Conservation (phyloP, 2,329 filamentous ascomycete genomes). For the Elsinoe batatas region DNA sequence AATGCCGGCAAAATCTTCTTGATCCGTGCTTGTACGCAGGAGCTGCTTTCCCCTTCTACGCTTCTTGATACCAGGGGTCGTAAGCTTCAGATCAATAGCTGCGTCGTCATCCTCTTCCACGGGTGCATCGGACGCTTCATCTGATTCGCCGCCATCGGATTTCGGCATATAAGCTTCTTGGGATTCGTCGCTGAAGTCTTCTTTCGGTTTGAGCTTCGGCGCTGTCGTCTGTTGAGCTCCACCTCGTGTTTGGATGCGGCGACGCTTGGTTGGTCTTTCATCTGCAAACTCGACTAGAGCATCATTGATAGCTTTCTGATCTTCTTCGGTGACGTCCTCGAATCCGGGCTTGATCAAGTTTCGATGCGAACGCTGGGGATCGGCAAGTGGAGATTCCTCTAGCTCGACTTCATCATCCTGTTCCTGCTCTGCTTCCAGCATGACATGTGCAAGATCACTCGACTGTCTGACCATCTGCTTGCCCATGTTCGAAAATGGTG, state of each 20-base stretch:
- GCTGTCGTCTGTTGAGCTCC: slow-evolving; percentile 16
- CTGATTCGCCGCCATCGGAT: slow-evolving; percentile 31
- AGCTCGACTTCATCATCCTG: slow-evolving; percentile 39
- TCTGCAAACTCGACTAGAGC: slow-evolving; percentile 25
- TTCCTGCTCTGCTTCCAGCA: slow-evolving; percentile 75
- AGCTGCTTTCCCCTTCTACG: slow-evolving; percentile 26
- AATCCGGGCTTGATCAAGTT: slow-evolving; percentile 42
- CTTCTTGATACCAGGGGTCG: slow-evolving; percentile 31
- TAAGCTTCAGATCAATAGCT: slow-evolving; percentile 25
- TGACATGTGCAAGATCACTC: slow-evolving; percentile 63
- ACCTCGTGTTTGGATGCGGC: slow-evolving; percentile 26
- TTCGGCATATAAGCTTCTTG: slow-evolving; percentile 35
- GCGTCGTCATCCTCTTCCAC: slow-evolving; percentile 31
- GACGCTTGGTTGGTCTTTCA: slow-evolving; percentile 32
- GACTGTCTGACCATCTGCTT: slow-evolving; percentile 53
- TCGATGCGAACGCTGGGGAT: slow-evolving; percentile 35
- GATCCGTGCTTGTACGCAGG: slow-evolving; percentile 19
- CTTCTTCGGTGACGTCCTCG: slow-evolving; percentile 26
- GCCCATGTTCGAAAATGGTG: slow-evolving; percentile 76
- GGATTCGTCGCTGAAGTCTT: slow-evolving; percentile 24
- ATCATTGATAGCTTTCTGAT: slow-evolving; percentile 10
- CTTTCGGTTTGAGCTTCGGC: slow-evolving; percentile 14
- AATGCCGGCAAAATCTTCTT: slow-evolving; percentile 52
- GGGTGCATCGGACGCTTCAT: slow-evolving; percentile 18
- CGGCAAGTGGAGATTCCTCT: slow-evolving; percentile 21